Base-by-base conservation (phyloP, 2,329 filamentous ascomycete genomes). In the Trichophyton mentagrophytes region DNA sequence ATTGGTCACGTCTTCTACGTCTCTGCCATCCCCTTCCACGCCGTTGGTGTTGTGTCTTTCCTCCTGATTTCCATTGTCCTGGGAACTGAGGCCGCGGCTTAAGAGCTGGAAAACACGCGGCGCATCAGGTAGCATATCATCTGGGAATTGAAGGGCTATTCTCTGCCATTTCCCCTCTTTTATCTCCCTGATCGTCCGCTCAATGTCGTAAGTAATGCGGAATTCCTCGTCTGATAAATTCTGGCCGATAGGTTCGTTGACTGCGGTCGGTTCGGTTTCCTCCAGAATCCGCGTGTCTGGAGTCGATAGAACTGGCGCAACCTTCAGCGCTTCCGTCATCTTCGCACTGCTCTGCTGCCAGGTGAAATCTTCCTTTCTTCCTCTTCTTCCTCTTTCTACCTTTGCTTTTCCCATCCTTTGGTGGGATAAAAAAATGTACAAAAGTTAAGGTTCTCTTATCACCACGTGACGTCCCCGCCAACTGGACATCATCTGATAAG, bases 141-240 rank as follows among this genome's bases (percentile, higher is more conserved):
- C 93, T 0, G 93, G 92, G 67, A 99, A 97, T 71, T 99, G 93
- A n/a, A 99, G 77, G 0, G 90, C 93, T 36, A 99, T 82, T 58
- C 87, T 82, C 64, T 76, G 82, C 82, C 89, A 95, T 71, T 80
- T 80, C 49, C 84, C 87, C 3, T 79, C 74, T n/a, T 79, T 78
- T 55, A 99, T 87, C 72, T 96, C 89, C 40, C 76, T 73, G 57
- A 90, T 82, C 0, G 93, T 96, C 61, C 89, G 82, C 62, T 82
- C 80, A 65, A 96, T 86, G 74, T 99, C 93, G 77, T 97, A 99
- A 57, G 88, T 86, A 46, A 85, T 76, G 60, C 78, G 77, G 33
- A 97, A 78, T 69, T 91, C 87, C 69, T 88, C 84, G 65, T 92
- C 84, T 15, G 80, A 78, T 20, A 82, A 69, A 47, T 61, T 36